These are phyloP conservation scores for Arabidopsis lyrata DNA, from an alignment of 441 rosid genomes.

Conservation along the genomic window DNA sequence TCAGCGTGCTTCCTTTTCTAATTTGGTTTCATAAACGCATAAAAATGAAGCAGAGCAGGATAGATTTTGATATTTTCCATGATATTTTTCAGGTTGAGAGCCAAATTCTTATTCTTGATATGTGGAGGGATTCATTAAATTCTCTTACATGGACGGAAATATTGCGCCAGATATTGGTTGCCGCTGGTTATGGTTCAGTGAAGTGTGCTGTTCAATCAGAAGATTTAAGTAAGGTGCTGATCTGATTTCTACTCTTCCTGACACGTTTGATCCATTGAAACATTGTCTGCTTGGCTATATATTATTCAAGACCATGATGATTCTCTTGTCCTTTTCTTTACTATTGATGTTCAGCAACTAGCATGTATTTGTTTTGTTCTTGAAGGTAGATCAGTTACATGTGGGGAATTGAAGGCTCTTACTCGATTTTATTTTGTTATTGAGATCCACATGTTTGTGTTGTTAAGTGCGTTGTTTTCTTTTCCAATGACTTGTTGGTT, in stretches of 20 bases:
- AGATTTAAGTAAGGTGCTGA: constrained; percentile 71
- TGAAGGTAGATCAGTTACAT: constrained; percentile 29
- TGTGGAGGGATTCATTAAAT: constrained; percentile 86
- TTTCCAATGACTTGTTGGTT: constrained; percentile 20
- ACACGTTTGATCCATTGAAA: constrained; percentile 26
- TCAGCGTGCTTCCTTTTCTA: constrained; percentile 16
- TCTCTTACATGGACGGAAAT: constrained; percentile 96
- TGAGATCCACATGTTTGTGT: constrained; percentile 14
- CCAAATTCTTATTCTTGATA: constrained; percentile 63
- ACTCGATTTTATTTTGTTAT: not conserved
- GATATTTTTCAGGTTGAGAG: constrained; percentile 66
- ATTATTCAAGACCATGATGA: constrained; percentile 19
- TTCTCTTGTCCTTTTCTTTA: constrained; percentile 14
- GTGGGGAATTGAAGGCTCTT: constrained; percentile 7
- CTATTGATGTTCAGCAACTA: constrained; percentile 7
- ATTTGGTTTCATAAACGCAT: not conserved
- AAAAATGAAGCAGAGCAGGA: not conserved
- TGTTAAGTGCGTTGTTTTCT: not conserved
- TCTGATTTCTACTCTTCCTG: constrained; percentile 21
- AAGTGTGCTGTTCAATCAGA: constrained; percentile 60
- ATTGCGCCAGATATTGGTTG: constrained; percentile 80
- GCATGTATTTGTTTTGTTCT: constrained; percentile 8
- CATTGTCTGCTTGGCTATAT: constrained; percentile 24
- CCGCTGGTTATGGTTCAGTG: constrained; percentile 92
- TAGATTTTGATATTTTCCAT: not conserved